Conservation (phyloP, 164 flowering plant species). For the Amborella trichopoda region DNA sequence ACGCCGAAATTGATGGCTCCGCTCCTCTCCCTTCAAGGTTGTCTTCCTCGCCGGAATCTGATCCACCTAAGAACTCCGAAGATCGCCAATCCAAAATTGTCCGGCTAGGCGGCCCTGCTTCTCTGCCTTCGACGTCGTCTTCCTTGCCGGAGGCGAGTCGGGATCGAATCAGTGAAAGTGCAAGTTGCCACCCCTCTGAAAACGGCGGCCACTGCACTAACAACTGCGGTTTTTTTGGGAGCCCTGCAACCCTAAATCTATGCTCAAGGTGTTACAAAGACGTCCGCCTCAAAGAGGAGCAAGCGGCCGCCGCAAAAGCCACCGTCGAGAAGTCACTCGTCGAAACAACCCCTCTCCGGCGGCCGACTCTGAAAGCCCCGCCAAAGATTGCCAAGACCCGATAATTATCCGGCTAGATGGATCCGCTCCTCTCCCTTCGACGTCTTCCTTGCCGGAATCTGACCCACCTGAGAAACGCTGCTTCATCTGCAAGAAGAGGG, state of each 20-base stretch:
- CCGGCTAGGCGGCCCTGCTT: no score
- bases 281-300: slow-evolving; percentile 4
- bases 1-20: no score
- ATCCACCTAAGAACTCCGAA: no score
- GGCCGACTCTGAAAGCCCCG: no score
- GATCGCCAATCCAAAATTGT: no score
- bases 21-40: no score
- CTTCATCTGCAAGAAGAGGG: slow-evolving; percentile 6
- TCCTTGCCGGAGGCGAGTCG: not conserved
- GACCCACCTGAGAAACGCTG: slow-evolving; percentile 6
- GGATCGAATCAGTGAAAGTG: slow-evolving; percentile 4
- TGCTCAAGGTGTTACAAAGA: slow-evolving; percentile 12
- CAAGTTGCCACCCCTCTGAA: slow-evolving; percentile 4
- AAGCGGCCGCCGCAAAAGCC: not conserved
- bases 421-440: not conserved
- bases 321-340: slow-evolving; percentile 3
- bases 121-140: no score
- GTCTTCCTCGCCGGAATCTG: no score
- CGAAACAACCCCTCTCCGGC: not conserved
- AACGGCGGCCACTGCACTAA: slow-evolving; percentile 8
- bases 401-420: no score
- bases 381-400: no score
- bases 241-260: slow-evolving; percentile 9
- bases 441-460: not conserved
- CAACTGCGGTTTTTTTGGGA: slow-evolving; percentile 13